Evolutionary conservation across 2,329 filamentous ascomycete genomes (phyloP), one percentile per base, ranked within the genome.

Genomic region (Fusarium keratoplasticum): DNA sequence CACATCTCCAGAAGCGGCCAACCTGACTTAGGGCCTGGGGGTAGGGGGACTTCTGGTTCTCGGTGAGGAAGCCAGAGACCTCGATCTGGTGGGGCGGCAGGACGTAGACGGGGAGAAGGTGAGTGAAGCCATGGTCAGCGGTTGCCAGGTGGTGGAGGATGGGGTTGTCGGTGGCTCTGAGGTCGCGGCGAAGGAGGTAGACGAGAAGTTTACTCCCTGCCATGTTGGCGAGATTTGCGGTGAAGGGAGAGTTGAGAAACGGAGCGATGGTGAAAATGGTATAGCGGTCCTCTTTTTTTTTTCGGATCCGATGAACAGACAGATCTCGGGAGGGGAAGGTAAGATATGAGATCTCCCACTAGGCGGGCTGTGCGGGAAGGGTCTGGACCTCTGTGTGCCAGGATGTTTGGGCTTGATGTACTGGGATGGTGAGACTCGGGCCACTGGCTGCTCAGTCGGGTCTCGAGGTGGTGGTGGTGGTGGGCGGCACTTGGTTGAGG

Each of bases 91-190:
- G 86, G 4, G 92, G 88, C 0, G 90, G 86, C 61, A 95, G 90
- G 22, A 94, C 84, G 78, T 91, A 94, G 44, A 95, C 82, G 9
- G 94, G 94, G 1, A 96, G 84, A 2, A 95, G 80, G 79, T 95
- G 92, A 1, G 92, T 93, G 77, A 88, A 91, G 5, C 84, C 86
- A 78, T 90, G 87, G 25, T 86, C 82, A 20, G 82, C 81, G 72
- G 84, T 89, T 67, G 84, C 84, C 59, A 88, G 84, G 76, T 82
- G 87, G 78, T 94, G 87, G 22, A 96, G 87, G 47, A 95, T 87
- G 0, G 93, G 93, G 77, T 95, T 95, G 82, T 96, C 94, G 31
- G 89, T 86, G 29, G 93, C 85, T 69, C 94, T 91, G 22, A 95
- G 86, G 80, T 96, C 94, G 74, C 91, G 90, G 52, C 93, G 90